Conservation (phyloP, 768 basidiomycete species). For the Myochromella boudieri region DNA sequence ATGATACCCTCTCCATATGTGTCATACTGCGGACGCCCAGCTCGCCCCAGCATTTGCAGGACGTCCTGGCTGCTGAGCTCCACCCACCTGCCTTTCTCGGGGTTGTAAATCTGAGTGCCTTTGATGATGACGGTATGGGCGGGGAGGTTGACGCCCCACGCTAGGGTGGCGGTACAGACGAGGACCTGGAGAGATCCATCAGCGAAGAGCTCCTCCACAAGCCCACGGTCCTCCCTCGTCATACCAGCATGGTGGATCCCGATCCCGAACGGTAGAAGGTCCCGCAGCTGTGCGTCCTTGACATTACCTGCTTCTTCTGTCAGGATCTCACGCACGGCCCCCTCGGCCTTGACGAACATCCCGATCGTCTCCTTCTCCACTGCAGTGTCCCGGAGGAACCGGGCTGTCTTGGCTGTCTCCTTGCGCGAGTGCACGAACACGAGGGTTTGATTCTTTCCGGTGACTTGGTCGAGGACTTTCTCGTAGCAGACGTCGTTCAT, state of each 20-base stretch:
- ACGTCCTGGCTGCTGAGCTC: constrained; percentile 96
- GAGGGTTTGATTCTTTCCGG: constrained; percentile 83
- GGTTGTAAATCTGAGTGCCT: constrained; percentile 99
- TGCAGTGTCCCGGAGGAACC: constrained; percentile 91
- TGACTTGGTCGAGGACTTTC: constrained; percentile 94
- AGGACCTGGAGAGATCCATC: constrained; percentile 92
- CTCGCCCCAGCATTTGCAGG: constrained; percentile 97
- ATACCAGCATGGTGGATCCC: constrained; percentile 98
- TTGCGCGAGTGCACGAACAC: constrained; percentile 99
- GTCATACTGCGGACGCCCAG: constrained; percentile 96
- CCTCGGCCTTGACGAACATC: constrained; percentile 93
- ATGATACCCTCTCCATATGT: constrained; percentile 97
- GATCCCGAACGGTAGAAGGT: constrained; percentile 94
- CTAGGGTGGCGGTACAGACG: constrained; percentile 96
- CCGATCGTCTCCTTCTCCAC: constrained; percentile 96
- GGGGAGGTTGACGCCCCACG: constrained; percentile 99
- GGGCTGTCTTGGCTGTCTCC: constrained; percentile 96
- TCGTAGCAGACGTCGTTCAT: constrained; percentile 99
- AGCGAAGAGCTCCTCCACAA: constrained; percentile 93
- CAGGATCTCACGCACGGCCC: constrained; percentile 88
- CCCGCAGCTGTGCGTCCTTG: constrained; percentile 80
- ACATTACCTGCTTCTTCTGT: constrained; percentile 81
- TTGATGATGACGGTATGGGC: constrained; percentile 99
- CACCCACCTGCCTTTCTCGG: constrained; percentile 97
- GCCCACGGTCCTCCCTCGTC: constrained; percentile 84